Conservation (phyloP, 805 yeast genomes). For the Saturnispora mendoncae region DNA sequence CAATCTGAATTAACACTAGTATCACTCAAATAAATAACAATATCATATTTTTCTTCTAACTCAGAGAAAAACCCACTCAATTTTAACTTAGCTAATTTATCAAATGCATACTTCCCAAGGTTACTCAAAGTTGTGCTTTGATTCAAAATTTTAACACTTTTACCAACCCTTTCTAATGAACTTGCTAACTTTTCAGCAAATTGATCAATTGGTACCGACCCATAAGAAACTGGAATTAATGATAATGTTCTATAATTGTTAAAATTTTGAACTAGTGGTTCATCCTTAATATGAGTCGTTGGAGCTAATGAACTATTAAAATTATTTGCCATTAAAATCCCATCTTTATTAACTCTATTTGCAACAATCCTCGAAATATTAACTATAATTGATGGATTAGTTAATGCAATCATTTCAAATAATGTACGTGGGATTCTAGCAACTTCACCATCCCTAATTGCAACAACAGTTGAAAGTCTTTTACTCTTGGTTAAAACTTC, state of each 20-base stretch:
- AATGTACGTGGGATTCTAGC: conserved; percentile 88
- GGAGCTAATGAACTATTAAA: conserved; percentile 21
- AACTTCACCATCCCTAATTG: conserved; percentile 87
- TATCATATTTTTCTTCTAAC: conserved; percentile 79
- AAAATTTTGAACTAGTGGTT: conserved; percentile 27
- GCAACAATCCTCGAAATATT: conserved; percentile 87
- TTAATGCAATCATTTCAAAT: conserved; percentile 75
- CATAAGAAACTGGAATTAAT: conserved; percentile 66
- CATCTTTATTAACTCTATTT: conserved; percentile 29
- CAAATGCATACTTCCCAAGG: conserved; percentile 89
- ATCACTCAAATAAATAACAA: conserved; percentile 86
- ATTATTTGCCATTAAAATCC: conserved; percentile 10
- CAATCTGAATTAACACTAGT: conserved; percentile 74
- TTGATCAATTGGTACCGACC: conserved; percentile 69
- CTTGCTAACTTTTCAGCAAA: conserved; percentile 67
- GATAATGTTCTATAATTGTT: conserved; percentile 74
- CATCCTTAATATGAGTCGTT: conserved; percentile 24
- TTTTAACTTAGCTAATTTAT: conserved; percentile 73
- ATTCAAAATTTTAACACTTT: conserved; percentile 69
- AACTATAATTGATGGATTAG: conserved; percentile 84
- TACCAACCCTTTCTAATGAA: conserved; percentile 67
- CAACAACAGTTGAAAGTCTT: conserved; percentile 62
- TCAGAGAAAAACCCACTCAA: conserved; percentile 86
- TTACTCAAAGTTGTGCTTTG: conserved; percentile 73
- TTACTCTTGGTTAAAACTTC: conserved; percentile 81